These are phyloP conservation scores for Neopestalotiopsis sp. DNA, from an alignment of 2,329 filamentous ascomycete genomes.

Conservation along the genomic window DNA sequence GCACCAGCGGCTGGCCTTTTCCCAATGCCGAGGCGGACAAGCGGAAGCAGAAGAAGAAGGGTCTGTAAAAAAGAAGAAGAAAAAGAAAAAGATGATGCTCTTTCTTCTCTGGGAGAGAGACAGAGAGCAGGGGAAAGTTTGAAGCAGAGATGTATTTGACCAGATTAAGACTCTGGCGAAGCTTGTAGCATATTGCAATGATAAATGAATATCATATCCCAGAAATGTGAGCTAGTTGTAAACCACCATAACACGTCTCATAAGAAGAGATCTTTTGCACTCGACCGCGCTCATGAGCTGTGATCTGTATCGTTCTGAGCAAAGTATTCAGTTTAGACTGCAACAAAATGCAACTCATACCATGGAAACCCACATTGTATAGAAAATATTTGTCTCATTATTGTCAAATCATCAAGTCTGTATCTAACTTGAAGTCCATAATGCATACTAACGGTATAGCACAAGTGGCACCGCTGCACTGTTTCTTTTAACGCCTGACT, in stretches of 20 bases:
- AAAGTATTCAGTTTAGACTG: no score
- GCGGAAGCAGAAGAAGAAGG: constrained; percentile 29
- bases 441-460: not conserved
- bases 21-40: constrained; percentile 40
- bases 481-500: not conserved
- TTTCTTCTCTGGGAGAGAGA: no score
- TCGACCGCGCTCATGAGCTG: no score
- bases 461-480: not conserved
- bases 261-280: not conserved
- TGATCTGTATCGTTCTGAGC: no score
- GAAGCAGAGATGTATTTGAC: no score
- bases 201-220: no score
- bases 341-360: no score
- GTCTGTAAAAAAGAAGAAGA: not conserved
- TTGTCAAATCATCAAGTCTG: not conserved
- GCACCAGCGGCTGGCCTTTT: constrained; percentile 47
- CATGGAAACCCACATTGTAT: no score
- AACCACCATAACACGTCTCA: not conserved
- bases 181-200: no score
- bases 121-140: no score
- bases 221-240: not conserved
- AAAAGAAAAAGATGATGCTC: no score
- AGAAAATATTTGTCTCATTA: not conserved
- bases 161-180: no score
- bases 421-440: not conserved